phyloP scores from a whole-genome alignment of 345 rosid species.

The Gossypioides kirkii region DNA sequence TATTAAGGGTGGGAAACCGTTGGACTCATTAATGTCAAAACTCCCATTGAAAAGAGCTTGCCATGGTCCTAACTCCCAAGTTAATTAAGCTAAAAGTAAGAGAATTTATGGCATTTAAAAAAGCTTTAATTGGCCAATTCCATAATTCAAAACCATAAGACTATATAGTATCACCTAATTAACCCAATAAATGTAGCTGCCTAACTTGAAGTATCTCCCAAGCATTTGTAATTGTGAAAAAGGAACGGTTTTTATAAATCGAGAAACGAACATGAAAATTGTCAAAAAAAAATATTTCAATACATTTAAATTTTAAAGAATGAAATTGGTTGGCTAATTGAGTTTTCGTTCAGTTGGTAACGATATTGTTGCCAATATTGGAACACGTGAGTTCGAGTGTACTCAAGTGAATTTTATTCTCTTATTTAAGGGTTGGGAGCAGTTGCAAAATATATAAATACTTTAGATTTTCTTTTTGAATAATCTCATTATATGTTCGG shows the following conservation, averaged over 20 bases:
- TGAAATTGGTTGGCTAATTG: too few relatives aligned
- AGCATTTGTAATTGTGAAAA: background rate
- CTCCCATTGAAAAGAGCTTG: background rate
- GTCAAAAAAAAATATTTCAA: too few relatives aligned
- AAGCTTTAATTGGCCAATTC: background rate
- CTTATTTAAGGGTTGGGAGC: accelerated
- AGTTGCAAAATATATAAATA: too few relatives aligned
- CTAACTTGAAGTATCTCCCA: slow-evolving; percentile 8
- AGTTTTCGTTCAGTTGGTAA: too few relatives aligned
- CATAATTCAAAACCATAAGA: background rate
- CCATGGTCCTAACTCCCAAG: background rate
- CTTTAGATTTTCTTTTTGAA: too few relatives aligned
- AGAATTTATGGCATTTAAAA: background rate
- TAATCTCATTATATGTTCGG: too few relatives aligned
- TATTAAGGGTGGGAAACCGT: background rate
- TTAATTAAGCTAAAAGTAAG: background rate
- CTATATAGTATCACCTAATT: background rate
- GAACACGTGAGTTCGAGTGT: too few relatives aligned
- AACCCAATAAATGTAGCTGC: background rate
- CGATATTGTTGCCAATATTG: too few relatives aligned
- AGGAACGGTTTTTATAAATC: too few relatives aligned
- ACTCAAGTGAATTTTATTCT: too few relatives aligned
- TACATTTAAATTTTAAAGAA: too few relatives aligned
- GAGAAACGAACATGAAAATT: too few relatives aligned
- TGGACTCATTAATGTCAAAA: background rate